A percentile compares a stretch with the other conserved stretches of the same genome.
Evolutionary conservation across 2,329 filamentous ascomycete species (phyloP).

Genomic region (Juglanconis sp.): DNA sequence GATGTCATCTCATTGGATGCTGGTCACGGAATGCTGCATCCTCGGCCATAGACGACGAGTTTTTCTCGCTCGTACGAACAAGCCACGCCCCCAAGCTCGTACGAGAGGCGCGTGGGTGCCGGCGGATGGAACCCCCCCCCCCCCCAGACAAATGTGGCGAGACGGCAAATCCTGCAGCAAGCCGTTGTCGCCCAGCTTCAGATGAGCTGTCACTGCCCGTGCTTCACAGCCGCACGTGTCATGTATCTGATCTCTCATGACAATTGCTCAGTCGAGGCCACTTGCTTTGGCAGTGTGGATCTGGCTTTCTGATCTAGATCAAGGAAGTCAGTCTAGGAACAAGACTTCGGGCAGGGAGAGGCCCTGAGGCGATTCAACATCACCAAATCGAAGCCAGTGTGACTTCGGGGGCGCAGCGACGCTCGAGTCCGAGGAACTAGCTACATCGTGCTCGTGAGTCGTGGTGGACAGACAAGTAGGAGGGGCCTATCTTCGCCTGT

Average conservation of each 20-base stretch:
- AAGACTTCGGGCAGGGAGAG: neutral
- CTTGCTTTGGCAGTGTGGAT: neutral
- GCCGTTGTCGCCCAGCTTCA: neutral
- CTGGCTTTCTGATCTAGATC: neutral
- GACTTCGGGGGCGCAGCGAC: neutral
- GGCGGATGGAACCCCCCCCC: neutral
- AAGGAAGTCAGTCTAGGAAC: neutral
- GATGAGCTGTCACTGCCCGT: neutral
- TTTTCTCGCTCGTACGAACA: conserved; percentile 3
- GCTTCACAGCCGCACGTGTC: neutral
- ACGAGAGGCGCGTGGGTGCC: neutral
- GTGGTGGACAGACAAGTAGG: neutral
- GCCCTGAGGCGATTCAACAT: neutral
- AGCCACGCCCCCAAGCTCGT: neutral
- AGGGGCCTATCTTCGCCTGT: neutral
- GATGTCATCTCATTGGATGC: neutral
- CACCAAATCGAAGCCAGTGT: neutral
- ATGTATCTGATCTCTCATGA: neutral
- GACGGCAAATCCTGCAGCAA: conserved; percentile 1
- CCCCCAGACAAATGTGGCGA: neutral
- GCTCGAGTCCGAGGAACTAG: neutral
- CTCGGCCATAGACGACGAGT: neutral
- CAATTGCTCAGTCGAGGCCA: neutral
- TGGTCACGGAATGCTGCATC: neutral
- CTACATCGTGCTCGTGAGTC: neutral